These are phyloP conservation scores for Aspergillus indologenus DNA, from an alignment of 495 filamentous ascomycete species.

Conservation along the genomic window DNA sequence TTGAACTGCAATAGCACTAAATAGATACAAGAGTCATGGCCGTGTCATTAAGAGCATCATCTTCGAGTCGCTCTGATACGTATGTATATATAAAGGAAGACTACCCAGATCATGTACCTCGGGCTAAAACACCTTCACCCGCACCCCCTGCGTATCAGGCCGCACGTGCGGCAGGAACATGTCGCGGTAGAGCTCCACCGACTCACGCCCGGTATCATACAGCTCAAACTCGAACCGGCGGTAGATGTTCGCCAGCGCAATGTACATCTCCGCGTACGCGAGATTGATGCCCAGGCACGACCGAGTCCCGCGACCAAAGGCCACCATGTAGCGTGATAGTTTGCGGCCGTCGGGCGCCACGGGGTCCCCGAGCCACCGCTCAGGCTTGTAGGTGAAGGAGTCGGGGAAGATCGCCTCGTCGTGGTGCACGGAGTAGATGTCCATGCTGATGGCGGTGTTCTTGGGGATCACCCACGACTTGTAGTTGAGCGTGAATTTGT, in stretches of 20 bases:
- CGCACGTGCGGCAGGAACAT: slow-evolving; percentile 15
- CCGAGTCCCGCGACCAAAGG: slow-evolving; percentile 32
- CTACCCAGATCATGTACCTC: no score
- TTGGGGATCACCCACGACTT: slow-evolving; percentile 27
- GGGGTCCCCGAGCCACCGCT: slow-evolving; percentile 39
- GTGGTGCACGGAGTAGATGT: slow-evolving; percentile 27
- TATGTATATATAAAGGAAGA: background rate
- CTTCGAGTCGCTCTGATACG: background rate
- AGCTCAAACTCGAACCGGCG: slow-evolving; percentile 31
- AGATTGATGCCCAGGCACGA: slow-evolving; percentile 41
- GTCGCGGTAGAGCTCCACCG: slow-evolving; percentile 7
- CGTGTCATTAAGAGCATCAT: background rate
- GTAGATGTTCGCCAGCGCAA: slow-evolving; percentile 43
- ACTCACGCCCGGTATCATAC: slow-evolving; percentile 14
- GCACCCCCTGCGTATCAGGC: slow-evolving; percentile 13
- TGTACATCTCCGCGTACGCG: slow-evolving; percentile 45
- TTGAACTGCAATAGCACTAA: no score
- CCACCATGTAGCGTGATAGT: slow-evolving; percentile 21
- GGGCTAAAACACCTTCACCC: slow-evolving; percentile 10
- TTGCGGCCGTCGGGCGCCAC: slow-evolving; percentile 19
- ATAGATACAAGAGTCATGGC: no score
- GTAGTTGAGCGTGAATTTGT: slow-evolving; percentile 10
- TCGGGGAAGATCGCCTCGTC: slow-evolving; percentile 33
- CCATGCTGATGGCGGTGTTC: slow-evolving; percentile 35
- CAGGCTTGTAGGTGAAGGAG: slow-evolving; percentile 38